Conservation (phyloP, 1,139 yeast genomes). For the Debaryomyces sp. region DNA sequence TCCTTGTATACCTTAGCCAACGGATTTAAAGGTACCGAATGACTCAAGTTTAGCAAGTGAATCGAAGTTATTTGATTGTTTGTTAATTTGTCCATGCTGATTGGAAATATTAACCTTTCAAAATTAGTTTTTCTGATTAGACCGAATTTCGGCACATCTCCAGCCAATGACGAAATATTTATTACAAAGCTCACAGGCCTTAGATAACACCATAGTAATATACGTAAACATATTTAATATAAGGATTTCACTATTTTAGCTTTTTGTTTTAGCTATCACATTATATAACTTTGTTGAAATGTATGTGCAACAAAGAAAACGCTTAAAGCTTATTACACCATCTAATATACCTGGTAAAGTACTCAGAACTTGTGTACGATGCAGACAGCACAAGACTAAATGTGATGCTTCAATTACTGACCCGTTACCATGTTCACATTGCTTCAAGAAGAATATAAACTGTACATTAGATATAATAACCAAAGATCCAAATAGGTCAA, state of each 20-base stretch:
- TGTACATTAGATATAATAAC: constrained; percentile 54
- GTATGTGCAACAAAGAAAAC: constrained; percentile 24
- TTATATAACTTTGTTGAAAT: constrained; percentile 13
- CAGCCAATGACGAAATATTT: constrained; percentile 10
- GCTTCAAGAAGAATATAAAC: constrained; percentile 50
- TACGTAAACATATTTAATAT: not conserved
- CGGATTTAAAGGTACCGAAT: constrained; percentile 27
- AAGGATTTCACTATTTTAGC: not conserved
- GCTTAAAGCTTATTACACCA: constrained; percentile 26
- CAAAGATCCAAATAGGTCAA: constrained; percentile 29
- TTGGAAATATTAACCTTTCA: not conserved
- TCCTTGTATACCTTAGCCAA: constrained; percentile 28
- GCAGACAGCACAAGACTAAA: constrained; percentile 66
- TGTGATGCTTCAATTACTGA: constrained; percentile 57
- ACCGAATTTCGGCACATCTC: constrained; percentile 13
- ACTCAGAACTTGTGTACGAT: constrained; percentile 63
- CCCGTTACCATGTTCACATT: constrained; percentile 61
- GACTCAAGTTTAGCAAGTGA: constrained; percentile 36
- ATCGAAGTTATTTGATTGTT: constrained; percentile 25
- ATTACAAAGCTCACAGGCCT: constrained; percentile 8
- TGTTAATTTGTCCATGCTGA: constrained; percentile 11
- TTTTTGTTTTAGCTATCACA: not conserved
- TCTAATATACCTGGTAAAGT: constrained; percentile 21
- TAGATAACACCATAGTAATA: constrained; percentile 2
- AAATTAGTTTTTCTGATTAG: constrained; percentile 2